Evolutionary conservation across 176 grass and related monocot genomes (phyloP), one percentile per base, ranked within the genome.

Genomic region (Oryza glaberrima): DNA sequence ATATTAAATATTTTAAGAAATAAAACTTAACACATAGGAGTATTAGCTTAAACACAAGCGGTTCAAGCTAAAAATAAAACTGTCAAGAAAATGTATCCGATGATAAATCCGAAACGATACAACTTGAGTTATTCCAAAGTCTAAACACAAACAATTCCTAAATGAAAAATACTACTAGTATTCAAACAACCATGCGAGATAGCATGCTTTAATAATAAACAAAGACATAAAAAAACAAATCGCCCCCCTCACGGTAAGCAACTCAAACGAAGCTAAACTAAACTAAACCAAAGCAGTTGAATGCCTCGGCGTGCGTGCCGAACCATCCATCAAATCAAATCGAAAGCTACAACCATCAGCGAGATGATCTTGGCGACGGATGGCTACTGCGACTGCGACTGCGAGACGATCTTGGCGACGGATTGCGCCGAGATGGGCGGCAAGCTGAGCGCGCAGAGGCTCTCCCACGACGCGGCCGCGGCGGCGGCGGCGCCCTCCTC

Each of bases 371-470:
- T 8, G 30, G 30, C 30, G 30, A 61, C 10, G 20, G 58, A 63
- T 63, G n/a, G 9, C 58, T 63, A 63, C n/a, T 23, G n/a, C 16
- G 49, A 7, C 52, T 56, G 52, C 52, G 54, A 73, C 65, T 85
- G 65, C 78, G 72, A 38, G 80, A 89, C 41, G 84, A 96, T 91
- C 94, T 96, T 99, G 32, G 76, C 75, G 44, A 99, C 77, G 51
- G 91, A 90, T 73, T 85, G 90, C 25, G 90, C 97, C 75, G 92
- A 79, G 19, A 94, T 92, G 65, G 94, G 83, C 60, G 97, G 73
- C 86, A 99, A 88, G 90, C 86, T 99, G 60, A 88, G 84, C 86
- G 88, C 88, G 78, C 97, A 99, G 32, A 99, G 82, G 78, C 34
- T 89, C 82, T 94, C 89, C 97, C 97, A 99, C 2, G 88, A 77